A percentile compares a stretch with the other conserved stretches of the same genome.
These are phyloP conservation scores for Pythium rishiriense DNA, from an alignment of 352 stramenopile species.

Conservation along the genomic window DNA sequence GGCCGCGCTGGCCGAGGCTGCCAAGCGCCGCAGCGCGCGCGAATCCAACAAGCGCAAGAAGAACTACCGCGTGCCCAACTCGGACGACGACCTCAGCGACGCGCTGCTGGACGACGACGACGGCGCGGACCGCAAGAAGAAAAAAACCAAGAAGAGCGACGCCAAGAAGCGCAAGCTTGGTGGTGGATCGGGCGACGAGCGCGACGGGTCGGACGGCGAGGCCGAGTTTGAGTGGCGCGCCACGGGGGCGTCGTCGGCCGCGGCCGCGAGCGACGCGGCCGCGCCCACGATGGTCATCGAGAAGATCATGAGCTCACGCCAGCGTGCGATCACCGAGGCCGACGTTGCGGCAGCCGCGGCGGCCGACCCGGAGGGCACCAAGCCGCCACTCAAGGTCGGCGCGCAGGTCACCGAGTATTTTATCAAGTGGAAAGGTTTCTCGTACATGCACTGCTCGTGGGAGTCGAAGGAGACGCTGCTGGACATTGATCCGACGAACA, in stretches of 20 bases:
- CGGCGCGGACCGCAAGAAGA: constrained; percentile 21
- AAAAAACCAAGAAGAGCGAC: constrained; percentile 24
- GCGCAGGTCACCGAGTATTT: constrained; percentile 68
- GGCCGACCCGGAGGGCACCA: constrained; percentile 38
- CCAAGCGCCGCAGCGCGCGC: constrained; percentile 55
- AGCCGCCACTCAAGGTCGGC: constrained; percentile 11
- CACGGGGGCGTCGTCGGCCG: background rate
- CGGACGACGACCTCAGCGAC: constrained; percentile 71
- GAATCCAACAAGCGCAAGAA: constrained; percentile 68
- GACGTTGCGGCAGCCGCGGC: constrained; percentile 9
- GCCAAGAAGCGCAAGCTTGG: constrained; percentile 18
- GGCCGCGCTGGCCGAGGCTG: constrained; percentile 29
- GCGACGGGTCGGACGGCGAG: constrained; percentile 16
- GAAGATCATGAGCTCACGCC: constrained; percentile 84
- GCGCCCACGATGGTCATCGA: constrained; percentile 79
- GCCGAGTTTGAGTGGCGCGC: constrained; percentile 23
- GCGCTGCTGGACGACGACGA: constrained; percentile 41
- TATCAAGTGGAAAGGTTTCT: constrained; percentile 92
- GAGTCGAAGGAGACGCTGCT: constrained; percentile 74
- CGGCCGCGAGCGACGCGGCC: background rate
- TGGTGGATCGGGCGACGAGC: background rate
- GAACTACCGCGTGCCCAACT: constrained; percentile 80
- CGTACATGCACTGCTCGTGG: constrained; percentile 89
- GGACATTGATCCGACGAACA: constrained; percentile 80
- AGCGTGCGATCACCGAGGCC: constrained; percentile 40